Evolutionary conservation across 345 rosid species (phyloP), one percentile per base, ranked within the genome.

Genomic region (Hibiscus syriacus): DNA sequence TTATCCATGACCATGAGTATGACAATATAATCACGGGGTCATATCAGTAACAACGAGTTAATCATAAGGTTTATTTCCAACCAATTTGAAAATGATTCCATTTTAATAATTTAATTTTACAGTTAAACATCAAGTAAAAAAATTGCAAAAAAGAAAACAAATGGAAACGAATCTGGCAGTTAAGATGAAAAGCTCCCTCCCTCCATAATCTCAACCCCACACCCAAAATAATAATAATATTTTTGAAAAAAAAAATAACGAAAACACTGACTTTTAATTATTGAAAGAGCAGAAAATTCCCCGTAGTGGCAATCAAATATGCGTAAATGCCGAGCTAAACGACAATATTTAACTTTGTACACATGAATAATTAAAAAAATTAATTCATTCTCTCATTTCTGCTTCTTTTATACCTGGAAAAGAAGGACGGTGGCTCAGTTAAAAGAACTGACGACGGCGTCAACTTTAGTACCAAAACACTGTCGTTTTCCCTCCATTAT

Each of bases 31-130:
- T 56, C 74, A 69, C 32, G 57, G 73, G n/a, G 74, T 72, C 77
- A 67, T 36, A 57, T 72, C 84, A 68, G 66, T 80, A 77, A 81
- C 83, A 48, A 75, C 29, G 69, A 69, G 72, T 38, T 65, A 64
- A 80, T 74, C 63, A 75, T 74, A 73, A 63, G 39, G 19, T 38
- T 67, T 71, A n/a, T n/a, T 46, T 65, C 74, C 74, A 78, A 80
- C 83, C 66, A 75, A 73, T 70, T 66, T 30, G 11, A 55, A 50
- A 71, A 72, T 64, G 48, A 34, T 12, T 10, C 55, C 6, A 57
- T 46, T 12, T 49, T 60, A 22, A 52, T 29, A 25, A 14, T 10
- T 50, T 13, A 46, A 19, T 17, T 56, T 43, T 25, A 55, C 30
- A n/a, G 26, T 57, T 39, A 32, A 60, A 76, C 19, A 61, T 61